Percentiles rank a stretch among this genome's conserved stretches.
phyloP scores from a whole-genome alignment of 495 filamentous ascomycete species.

The Penicillium atrosanguineum region DNA sequence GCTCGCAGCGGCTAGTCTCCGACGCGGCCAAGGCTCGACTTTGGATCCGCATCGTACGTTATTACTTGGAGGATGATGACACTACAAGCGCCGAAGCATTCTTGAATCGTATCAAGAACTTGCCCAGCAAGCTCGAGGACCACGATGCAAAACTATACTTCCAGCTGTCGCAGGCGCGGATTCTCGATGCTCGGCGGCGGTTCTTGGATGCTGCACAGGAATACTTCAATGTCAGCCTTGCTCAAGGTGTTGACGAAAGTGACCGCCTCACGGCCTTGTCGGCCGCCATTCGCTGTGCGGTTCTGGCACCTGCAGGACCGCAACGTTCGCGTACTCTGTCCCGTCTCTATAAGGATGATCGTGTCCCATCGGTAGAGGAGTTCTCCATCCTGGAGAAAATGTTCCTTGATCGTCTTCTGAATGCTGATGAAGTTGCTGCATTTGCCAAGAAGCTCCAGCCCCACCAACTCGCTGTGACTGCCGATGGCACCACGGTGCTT shows the following conservation, averaged over 20 bases:
- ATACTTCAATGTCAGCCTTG: constrained; percentile 83
- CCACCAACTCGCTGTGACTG: constrained; percentile 85
- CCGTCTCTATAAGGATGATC: constrained; percentile 91
- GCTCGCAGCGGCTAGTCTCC: constrained; percentile 75
- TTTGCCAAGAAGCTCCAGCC: constrained; percentile 78
- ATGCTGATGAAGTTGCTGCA: constrained; percentile 73
- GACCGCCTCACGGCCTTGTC: constrained; percentile 80
- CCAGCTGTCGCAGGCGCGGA: constrained; percentile 85
- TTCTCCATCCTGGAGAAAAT: constrained; percentile 95
- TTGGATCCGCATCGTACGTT: constrained; percentile 92
- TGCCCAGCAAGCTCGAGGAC: constrained; percentile 77
- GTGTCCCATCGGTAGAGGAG: constrained; percentile 70
- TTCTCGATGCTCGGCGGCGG: constrained; percentile 82
- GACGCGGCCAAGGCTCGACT: constrained; percentile 74
- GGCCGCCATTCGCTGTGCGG: constrained; percentile 91
- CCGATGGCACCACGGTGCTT: constrained; percentile 91
- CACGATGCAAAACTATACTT: constrained; percentile 75
- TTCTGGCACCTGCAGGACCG: constrained; percentile 89
- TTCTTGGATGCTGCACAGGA: constrained; percentile 88
- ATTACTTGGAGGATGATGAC: constrained; percentile 94
- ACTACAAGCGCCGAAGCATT: constrained; percentile 79
- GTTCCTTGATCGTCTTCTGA: constrained; percentile 85
- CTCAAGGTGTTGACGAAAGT: constrained; percentile 72
- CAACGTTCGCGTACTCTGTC: constrained; percentile 74
- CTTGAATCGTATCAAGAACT: constrained; percentile 87